Percentiles rank a stretch among this genome's conserved stretches.
phyloP scores from a whole-genome alignment of 1,139 yeast species.

The Hansenula lynferdii region DNA sequence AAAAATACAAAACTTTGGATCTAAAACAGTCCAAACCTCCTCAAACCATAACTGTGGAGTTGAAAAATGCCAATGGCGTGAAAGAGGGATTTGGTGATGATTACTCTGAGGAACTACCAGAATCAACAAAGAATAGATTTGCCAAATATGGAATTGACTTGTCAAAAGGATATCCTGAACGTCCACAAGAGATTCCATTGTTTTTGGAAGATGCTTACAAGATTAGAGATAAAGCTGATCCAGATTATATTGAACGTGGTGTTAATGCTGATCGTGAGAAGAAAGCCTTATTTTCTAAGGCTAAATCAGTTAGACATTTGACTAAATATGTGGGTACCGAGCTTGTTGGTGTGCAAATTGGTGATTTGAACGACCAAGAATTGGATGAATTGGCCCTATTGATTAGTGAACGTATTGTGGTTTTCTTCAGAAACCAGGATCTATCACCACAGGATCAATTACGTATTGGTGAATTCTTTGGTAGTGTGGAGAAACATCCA shows the following conservation, averaged over 20 bases:
- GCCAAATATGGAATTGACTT: conserved; percentile 34
- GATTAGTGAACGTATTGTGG: conserved; percentile 45
- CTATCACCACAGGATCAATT: conserved; percentile 37
- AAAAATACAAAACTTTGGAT: neutral
- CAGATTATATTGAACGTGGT: conserved; percentile 38
- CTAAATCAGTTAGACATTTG: conserved; percentile 39
- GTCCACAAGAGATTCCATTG: conserved; percentile 38
- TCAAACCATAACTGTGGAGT: neutral
- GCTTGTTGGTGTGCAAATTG: conserved; percentile 46
- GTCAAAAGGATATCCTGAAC: conserved; percentile 37
- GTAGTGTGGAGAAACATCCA: conserved; percentile 43
- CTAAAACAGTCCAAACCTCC: neutral
- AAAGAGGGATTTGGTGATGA: conserved; percentile 2
- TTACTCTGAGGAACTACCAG: conserved; percentile 28
- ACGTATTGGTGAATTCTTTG: conserved; percentile 39
- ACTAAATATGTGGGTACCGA: conserved; percentile 49
- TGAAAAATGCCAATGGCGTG: neutral
- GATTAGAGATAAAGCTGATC: conserved; percentile 34
- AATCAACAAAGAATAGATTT: conserved; percentile 29
- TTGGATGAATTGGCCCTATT: conserved; percentile 48
- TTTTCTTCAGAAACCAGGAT: conserved; percentile 42
- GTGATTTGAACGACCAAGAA: conserved; percentile 43
- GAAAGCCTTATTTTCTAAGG: conserved; percentile 44
- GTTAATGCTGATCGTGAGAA: conserved; percentile 46
- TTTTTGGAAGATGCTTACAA: conserved; percentile 46